Evolutionary conservation across 225 moss, liverwort and hornwort genomes (phyloP).

Genomic region (Lunularia cruciata): DNA sequence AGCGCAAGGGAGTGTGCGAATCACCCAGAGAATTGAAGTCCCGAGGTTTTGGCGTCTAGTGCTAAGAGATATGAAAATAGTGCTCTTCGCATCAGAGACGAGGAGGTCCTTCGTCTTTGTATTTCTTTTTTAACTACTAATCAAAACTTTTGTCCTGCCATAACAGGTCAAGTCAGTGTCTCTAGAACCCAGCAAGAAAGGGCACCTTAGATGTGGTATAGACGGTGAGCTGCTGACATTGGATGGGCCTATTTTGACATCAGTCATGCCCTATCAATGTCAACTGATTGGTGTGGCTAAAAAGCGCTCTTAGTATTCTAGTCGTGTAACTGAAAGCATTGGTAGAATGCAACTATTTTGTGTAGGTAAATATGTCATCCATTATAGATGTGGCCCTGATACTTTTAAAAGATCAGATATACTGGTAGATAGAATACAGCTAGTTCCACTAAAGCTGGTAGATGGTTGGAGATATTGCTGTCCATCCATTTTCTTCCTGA

Average conservation of each 20-base stretch:
- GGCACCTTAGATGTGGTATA: conserved; percentile 65
- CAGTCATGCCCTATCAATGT: conserved; percentile 57
- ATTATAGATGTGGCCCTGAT: conserved; percentile 11
- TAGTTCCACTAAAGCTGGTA: conserved; percentile 8
- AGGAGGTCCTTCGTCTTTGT: not conserved
- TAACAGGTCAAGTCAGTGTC: conserved; percentile 55
- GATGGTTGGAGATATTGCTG: conserved; percentile 21
- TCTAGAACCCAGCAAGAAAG: conserved; percentile 50
- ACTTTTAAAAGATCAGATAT: conserved; percentile 11
- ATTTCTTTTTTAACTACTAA: too few species aligned
- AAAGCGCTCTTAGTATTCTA: conserved; percentile 32
- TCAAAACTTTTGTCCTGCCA: not conserved
- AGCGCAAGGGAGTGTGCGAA: too few species aligned
- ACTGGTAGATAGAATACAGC: conserved; percentile 22
- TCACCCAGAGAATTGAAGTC: too few species aligned
- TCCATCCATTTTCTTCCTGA: conserved; percentile 6
- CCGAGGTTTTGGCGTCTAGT: too few species aligned
- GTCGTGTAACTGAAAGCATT: conserved; percentile 4
- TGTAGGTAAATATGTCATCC: conserved; percentile 24
- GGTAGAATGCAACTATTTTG: conserved; percentile 18
- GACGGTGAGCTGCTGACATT: conserved; percentile 66
- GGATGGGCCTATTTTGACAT: conserved; percentile 61
- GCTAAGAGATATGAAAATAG: too few species aligned
- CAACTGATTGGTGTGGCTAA: conserved; percentile 52
- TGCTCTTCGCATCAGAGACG: not conserved